Percentiles rank a stretch among this genome's conserved stretches.
Evolutionary conservation across 2,329 filamentous ascomycete genomes (phyloP).

Genomic region (Didymella pomorum): DNA sequence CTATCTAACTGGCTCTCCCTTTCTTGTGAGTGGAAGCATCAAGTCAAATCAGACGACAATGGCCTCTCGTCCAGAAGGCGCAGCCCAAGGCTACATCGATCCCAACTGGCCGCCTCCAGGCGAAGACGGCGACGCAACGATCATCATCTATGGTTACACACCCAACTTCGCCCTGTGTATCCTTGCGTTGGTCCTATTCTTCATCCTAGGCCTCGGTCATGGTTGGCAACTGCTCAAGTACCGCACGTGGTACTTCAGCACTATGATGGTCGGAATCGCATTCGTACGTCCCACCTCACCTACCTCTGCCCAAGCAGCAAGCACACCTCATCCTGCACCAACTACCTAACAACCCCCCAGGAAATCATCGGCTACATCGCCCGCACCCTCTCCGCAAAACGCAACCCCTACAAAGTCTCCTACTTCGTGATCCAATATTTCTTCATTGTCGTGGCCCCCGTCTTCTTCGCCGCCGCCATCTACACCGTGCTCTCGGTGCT

Average conservation of each 20-base stretch:
- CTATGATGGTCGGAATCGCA: conserved; percentile 53
- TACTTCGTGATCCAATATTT: conserved; percentile 69
- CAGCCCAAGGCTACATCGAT: conserved; percentile 56
- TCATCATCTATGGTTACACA: conserved; percentile 51
- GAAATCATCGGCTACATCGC: conserved; percentile 55
- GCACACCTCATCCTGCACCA: too few relatives aligned
- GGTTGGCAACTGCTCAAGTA: conserved; percentile 54
- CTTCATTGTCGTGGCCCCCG: conserved; percentile 67
- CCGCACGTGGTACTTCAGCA: conserved; percentile 54
- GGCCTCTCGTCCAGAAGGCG: conserved; percentile 10
- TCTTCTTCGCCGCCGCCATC: conserved; percentile 64
- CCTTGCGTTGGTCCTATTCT: conserved; percentile 53
- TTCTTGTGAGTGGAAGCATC: not conserved
- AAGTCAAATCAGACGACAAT: not conserved
- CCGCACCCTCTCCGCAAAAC: conserved; percentile 51
- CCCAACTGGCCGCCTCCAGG: conserved; percentile 62
- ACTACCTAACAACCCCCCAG: conserved; percentile 2
- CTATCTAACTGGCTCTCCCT: not conserved
- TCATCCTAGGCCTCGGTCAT: conserved; percentile 52
- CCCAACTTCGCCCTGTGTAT: conserved; percentile 53
- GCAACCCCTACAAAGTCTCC: conserved; percentile 62
- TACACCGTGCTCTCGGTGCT: conserved; percentile 62
- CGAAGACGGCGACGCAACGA: conserved; percentile 54
- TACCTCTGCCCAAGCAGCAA: too few relatives aligned
- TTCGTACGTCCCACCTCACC: conserved; percentile 29